phyloP scores from a whole-genome alignment of 2,329 filamentous ascomycete species.

The Corniculantispora saksenae region DNA sequence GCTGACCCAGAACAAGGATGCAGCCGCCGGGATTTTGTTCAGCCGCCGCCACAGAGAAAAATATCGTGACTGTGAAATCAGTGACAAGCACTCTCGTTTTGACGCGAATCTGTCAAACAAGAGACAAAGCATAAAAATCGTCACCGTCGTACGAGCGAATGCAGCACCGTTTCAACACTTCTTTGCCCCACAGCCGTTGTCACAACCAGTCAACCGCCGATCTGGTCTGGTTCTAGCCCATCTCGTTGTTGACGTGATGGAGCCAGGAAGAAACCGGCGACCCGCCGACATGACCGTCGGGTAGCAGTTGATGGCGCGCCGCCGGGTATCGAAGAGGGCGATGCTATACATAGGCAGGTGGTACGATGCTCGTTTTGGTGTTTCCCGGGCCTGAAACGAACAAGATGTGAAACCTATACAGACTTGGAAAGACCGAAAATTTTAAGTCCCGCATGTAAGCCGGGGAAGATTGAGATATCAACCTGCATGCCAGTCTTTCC shows the following conservation, averaged over 20 bases:
- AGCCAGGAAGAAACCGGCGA: no score
- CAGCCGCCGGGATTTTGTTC: no score
- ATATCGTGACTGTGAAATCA: no score
- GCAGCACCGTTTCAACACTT: neutral
- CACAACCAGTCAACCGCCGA: neutral
- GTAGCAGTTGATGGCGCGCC: no score
- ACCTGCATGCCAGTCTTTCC: no score
- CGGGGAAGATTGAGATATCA: no score
- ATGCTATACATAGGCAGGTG: neutral
- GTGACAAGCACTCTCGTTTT: neutral
- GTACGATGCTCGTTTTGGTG: neutral
- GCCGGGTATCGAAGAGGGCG: neutral
- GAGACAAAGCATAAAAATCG: neutral
- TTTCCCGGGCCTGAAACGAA: neutral
- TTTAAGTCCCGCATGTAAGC: no score
- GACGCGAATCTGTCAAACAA: neutral
- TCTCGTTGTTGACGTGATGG: no score
- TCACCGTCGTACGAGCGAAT: neutral
- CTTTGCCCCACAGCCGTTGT: neutral
- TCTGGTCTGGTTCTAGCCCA: neutral
- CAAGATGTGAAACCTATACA: neutral
- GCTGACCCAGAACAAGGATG: no score
- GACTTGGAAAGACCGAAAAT: no score
- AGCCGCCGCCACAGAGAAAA: no score
- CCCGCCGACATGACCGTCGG: no score